phyloP scores from a whole-genome alignment of 768 basidiomycete genomes.

The Boletus insuetus region DNA sequence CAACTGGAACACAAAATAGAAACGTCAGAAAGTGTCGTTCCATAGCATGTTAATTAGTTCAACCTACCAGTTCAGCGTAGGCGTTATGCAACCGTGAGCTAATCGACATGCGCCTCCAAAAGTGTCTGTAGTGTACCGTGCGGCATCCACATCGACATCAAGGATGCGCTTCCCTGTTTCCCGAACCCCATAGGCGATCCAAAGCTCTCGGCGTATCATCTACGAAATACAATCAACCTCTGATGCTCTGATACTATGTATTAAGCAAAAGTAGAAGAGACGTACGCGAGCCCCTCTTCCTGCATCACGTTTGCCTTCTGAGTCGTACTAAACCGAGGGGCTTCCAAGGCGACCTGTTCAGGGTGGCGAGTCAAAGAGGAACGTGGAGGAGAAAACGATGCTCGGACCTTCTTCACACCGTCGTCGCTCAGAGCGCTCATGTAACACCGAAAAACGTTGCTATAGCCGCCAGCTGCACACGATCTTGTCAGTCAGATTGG shows the following conservation, averaged over 20 bases:
- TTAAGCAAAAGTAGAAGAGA: background rate
- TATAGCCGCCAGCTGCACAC: constrained; percentile 1
- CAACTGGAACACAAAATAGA: background rate
- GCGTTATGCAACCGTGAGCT: background rate
- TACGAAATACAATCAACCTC: background rate
- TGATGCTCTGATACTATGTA: too few relatives aligned
- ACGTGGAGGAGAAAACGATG: background rate
- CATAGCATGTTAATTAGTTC: too few relatives aligned
- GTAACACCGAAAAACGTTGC: constrained; percentile 7
- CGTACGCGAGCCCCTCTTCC: constrained; percentile 1
- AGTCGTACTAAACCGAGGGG: constrained; percentile 4
- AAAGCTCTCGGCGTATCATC: constrained; percentile 7
- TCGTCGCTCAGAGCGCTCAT: background rate
- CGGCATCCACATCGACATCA: constrained; percentile 13
- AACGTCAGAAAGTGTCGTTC: background rate
- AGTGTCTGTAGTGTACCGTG: constrained; percentile 4
- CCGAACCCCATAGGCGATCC: background rate
- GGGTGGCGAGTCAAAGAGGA: background rate
- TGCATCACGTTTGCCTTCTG: background rate
- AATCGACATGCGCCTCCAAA: background rate
- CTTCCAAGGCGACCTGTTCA: constrained; percentile 9
- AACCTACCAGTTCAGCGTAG: constrained; percentile 4
- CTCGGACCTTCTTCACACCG: background rate
- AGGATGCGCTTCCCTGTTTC: background rate
- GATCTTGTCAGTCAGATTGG: background rate